Conservation (phyloP, 306 rosid species). For the Elaeagnus macrophylla region DNA sequence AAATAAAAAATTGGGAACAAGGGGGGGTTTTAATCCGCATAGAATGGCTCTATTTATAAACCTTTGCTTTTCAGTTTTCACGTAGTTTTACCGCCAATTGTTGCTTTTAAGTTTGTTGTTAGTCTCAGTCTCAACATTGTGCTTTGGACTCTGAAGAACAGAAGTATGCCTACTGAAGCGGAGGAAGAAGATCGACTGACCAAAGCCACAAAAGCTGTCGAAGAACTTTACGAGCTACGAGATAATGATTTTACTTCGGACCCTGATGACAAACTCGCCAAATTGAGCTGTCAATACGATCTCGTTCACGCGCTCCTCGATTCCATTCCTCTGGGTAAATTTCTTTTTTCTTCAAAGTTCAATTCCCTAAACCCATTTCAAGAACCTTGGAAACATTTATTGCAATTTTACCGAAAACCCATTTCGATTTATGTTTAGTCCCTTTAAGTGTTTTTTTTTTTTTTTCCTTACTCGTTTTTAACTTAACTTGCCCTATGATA, state of each 20-base stretch:
- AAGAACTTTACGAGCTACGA: constrained; percentile 56
- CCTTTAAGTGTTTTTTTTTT: neutral
- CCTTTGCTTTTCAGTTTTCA: no score
- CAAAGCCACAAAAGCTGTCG: constrained; percentile 42
- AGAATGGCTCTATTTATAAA: no score
- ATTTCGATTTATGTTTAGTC: neutral
- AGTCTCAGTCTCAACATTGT: no score
- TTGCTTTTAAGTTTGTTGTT: no score
- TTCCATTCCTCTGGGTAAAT: constrained; percentile 67
- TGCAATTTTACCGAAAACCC: neutral
- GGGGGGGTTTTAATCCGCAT: no score
- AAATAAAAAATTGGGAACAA: no score
- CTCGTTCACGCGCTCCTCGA: constrained; percentile 67
- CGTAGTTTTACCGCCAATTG: no score
- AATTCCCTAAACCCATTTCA: neutral
- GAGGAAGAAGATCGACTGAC: constrained; percentile 35
- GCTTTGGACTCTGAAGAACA: no score
- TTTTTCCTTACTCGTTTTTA: no score
- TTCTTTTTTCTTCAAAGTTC: neutral
- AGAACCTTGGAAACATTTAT: neutral
- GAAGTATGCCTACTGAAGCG: constrained; percentile 33
- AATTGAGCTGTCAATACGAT: constrained; percentile 49
- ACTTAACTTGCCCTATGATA: no score
- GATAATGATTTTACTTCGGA: constrained; percentile 55
- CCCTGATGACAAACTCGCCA: constrained; percentile 44